These are phyloP conservation scores for Colletotrichum magnum DNA, from an alignment of 2,329 filamentous ascomycete genomes.

Conservation along the genomic window DNA sequence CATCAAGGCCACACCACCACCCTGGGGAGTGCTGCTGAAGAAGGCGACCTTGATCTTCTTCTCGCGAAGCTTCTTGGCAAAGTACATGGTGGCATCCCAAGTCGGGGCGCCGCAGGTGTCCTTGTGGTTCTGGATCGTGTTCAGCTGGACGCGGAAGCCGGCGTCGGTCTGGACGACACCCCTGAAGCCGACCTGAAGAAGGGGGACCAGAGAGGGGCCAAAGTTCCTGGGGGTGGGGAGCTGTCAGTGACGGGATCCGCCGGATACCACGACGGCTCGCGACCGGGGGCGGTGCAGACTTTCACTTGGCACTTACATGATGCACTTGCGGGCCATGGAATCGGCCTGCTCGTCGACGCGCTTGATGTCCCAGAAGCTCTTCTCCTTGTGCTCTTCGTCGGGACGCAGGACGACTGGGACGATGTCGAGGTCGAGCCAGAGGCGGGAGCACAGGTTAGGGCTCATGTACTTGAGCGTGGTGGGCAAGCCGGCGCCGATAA, in stretches of 20 bases:
- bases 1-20: constrained; percentile 88
- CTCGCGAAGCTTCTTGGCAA: constrained; percentile 72
- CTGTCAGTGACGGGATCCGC: constrained; percentile 3
- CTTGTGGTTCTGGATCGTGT: constrained; percentile 69
- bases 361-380: constrained; percentile 66
- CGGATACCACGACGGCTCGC: not conserved
- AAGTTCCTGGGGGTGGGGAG: constrained; percentile 68
- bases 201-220: constrained; percentile 78
- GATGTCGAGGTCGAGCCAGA: constrained; percentile 85
- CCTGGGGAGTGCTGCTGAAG: constrained; percentile 85
- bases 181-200: constrained; percentile 76
- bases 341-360: constrained; percentile 86
- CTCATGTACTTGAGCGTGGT: constrained; percentile 70
- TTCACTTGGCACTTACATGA: constrained; percentile 68
- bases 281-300: not conserved
- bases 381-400: constrained; percentile 59
- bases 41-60: constrained; percentile 80
- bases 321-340: constrained; percentile 83
- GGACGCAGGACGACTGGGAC: constrained; percentile 76
- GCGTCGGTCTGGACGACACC: constrained; percentile 81
- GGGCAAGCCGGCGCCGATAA: constrained; percentile 81
- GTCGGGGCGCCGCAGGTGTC: constrained; percentile 73
- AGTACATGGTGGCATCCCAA: constrained; percentile 76
- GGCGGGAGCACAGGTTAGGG: constrained; percentile 75
- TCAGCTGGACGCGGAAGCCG: constrained; percentile 73